Evolutionary conservation across 305 asterid species (phyloP), one percentile per base, ranked within the genome.

Genomic region (Vinca major): DNA sequence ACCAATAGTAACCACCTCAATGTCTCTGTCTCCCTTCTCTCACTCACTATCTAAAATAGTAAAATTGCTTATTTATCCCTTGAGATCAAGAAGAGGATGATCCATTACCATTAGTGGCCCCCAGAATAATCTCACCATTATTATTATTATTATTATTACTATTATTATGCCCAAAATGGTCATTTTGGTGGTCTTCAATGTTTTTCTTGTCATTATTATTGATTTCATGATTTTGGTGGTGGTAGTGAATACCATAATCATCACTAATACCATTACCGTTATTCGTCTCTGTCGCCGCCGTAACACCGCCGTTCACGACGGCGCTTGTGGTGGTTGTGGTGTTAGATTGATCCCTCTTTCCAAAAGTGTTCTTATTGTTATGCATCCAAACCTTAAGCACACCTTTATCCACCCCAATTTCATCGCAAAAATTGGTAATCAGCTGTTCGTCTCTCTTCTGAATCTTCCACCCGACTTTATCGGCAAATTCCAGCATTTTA

Each of bases 351-450:
- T 82, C 88, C 68, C 73, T 86, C 40, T 81, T 82, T 1, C 86
- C 86, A 49, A 78, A 78, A 12, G 86, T 71, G 77, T 80, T 86
- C 80, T 88, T 92, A 78, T 92, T 92, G 76, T 92, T 92, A 62
- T 92, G 97, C 98, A 92, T 92, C 98, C 98, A 90, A 2, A 92
- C 98, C 58, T 92, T 92, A 67, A 90, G 84, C 2, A 92, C 95
- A 11, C 89, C 86, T 52, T 73, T 86, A 3, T 92, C 96, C 4
- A 92, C 88, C 0, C 86, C 89, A 50, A 86, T 74, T 37, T 85
- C 86, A 2, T 49, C 20, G 78, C 96, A 92, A 73, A 84, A 79
- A 4, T 82, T 80, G 4, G 51, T 76, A 5, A 88, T 90, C 50
- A 73, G 4, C 20, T 87, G 89, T 12, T 92, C 98, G 39, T 92